Evolutionary conservation across 2,329 filamentous ascomycete species (phyloP), one percentile per base, ranked within the genome.

Genomic region (Bertia moriformis): DNA sequence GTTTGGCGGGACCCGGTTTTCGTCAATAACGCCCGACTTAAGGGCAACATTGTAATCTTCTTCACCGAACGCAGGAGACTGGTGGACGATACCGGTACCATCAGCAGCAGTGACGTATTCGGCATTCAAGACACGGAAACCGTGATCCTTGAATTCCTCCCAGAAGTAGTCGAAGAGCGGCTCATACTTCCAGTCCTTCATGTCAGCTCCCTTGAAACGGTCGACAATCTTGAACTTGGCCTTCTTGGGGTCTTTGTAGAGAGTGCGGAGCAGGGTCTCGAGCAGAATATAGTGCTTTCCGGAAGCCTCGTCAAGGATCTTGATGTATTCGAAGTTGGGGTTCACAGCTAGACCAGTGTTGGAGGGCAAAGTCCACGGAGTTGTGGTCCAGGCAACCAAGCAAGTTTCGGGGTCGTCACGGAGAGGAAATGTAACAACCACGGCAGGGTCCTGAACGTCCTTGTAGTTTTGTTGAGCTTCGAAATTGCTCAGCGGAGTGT

Each of bases 221-320:
- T 82, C 72, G 13, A 93, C 55, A 39, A 91, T 68, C 65, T 85
- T 86, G 63, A 78, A 94, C 56, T 94, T 93, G 38, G 87, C 87
- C 65, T 94, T 94, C 65, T 94, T 95, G 4, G 83, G 83, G 48
- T 94, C 86, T 58, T 95, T 95, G 66, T 94, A 95, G 2, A 95
- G 66, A 4, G 83, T 89, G 41, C 71, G 70, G 20, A 95, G 67
- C 22, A 91, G 69, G 41, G 83, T 76, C 55, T 95, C 87, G 17
- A 94, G 67, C 29, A 94, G 68, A 43, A 94, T 78, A 55, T 87
- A 94, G 49, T 88, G 73, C 55, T 88, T 89, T 19, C 82, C 82
- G 0, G 82, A 81, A 43, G 74, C 75, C 53, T 89, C 81, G 49
- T 96, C 89, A 39, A 76, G 67, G 39, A 95, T 83, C 61, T 94